Evolutionary conservation across 768 basidiomycete genomes (phyloP), one percentile per base, ranked within the genome.

Genomic region (Leccinum boreale): DNA sequence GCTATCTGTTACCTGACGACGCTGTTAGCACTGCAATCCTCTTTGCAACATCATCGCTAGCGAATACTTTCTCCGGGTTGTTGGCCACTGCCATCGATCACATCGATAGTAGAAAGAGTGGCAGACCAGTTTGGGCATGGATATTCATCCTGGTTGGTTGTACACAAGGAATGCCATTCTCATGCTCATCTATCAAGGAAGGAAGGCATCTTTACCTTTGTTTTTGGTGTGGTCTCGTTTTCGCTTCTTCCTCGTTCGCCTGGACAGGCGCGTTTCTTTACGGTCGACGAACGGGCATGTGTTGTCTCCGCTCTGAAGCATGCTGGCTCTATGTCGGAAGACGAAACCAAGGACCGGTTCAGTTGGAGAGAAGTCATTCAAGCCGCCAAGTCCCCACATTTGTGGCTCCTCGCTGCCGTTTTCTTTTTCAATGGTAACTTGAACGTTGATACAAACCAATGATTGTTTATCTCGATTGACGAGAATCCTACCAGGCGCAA

Each of bases 31-130:
- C 78, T 46, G 74, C 77, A 0, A 51, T 68, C 0, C 78, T 79
- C 59, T 77, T 73, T 51, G 71, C 73, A 1, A 67, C 76, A 6
- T 77, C 84, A 3, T 83, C 83, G 19, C 72, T 84, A 4, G 79
- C 85, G 0, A 82, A 84, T 1, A 80, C 83, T 0, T 85, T 86
- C 62, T 85, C 85, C 5, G 87, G 87, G 45, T 70, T 89, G 7
- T 75, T 89, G 1, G 85, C 86, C 1, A 74, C 82, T 31, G 84
- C 77, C 1, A 85, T 89, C 51, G 65, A 76, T n/a, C 69, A 82
- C 14, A 82, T 87, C 76, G 67, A 85, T 52, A 82, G 81, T 12
- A 69, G 9, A 42, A 19, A 77, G 8, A 72, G 72, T 2, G 80
- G 82, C 5, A 77, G 72, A 53, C 74, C 79, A 2, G 86, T 82